phyloP scores from a whole-genome alignment of 2,329 filamentous ascomycete species.

The Aspergillus awamori region DNA sequence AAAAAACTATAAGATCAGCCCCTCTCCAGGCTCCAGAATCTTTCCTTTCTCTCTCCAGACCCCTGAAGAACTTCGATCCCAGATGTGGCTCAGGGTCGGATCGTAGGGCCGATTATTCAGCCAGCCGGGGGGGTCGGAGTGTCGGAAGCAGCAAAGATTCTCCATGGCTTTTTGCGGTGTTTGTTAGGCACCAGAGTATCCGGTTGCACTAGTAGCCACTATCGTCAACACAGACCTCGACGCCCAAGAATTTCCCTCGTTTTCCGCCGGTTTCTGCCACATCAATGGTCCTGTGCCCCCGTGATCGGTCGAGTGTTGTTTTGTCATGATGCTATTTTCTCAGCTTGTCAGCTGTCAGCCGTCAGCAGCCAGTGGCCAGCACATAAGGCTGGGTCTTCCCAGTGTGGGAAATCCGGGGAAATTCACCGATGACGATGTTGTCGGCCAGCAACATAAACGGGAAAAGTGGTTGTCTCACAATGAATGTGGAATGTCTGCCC shows the following conservation, averaged over 20 bases:
- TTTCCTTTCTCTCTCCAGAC: neutral
- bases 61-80: neutral
- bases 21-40: neutral
- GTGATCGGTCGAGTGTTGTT: neutral
- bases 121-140: constrained; percentile 5
- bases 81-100: neutral
- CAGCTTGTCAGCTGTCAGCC: neutral
- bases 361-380: neutral
- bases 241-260: neutral
- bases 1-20: too few relatives aligned
- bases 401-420: constrained; percentile 1
- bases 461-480: neutral
- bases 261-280: constrained; percentile 3
- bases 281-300: neutral
- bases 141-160: neutral
- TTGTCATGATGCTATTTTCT: too few relatives aligned
- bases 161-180: constrained; percentile 1
- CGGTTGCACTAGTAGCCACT: constrained; percentile 3
- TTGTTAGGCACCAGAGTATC: constrained; percentile 22
- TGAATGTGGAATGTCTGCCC: neutral
- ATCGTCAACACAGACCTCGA: neutral
- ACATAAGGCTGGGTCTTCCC: neutral
- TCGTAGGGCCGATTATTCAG: constrained; percentile 2
- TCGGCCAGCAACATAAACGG: neutral
- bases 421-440: neutral